Evolutionary conservation across 192 early-diverging fungal species (phyloP).

Genomic region (Piromyces sp.): DNA sequence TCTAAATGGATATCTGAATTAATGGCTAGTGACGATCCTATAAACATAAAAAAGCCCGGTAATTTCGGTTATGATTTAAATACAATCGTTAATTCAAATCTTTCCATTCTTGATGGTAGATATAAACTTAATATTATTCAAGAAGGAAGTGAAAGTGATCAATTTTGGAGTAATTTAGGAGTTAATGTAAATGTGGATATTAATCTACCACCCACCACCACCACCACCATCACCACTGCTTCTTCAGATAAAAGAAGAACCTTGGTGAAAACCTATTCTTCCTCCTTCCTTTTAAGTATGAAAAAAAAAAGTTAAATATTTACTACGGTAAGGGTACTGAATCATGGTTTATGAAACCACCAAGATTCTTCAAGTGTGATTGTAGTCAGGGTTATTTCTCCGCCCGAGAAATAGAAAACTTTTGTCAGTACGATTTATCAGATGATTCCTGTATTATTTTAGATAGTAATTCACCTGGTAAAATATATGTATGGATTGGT

Average conservation of each 20-base stretch:
- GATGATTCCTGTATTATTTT: conserved; percentile 21
- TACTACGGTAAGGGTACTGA: background rate
- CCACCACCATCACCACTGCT: too few relatives aligned
- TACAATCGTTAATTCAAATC: background rate
- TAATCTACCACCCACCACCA: background rate
- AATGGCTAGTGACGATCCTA: background rate
- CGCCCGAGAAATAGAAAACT: conserved; percentile 17
- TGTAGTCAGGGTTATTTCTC: conserved; percentile 21
- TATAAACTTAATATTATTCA: background rate
- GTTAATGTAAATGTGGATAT: background rate
- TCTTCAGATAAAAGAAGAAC: background rate
- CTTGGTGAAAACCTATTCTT: background rate
- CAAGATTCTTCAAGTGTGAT: conserved; percentile 22
- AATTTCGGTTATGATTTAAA: background rate
- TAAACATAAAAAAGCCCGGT: background rate
- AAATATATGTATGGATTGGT: conserved; percentile 28
- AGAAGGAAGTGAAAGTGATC: background rate
- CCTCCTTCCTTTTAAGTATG: background rate
- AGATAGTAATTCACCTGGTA: conserved; percentile 21
- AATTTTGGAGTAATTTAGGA: background rate
- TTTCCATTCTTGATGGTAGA: background rate
- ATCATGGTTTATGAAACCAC: conserved; percentile 2
- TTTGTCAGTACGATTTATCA: conserved; percentile 18
- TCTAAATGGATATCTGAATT: background rate
- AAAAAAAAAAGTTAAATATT: background rate